Base-by-base conservation (phyloP, 2,329 filamentous ascomycete genomes). In the Fusarium paranaense region DNA sequence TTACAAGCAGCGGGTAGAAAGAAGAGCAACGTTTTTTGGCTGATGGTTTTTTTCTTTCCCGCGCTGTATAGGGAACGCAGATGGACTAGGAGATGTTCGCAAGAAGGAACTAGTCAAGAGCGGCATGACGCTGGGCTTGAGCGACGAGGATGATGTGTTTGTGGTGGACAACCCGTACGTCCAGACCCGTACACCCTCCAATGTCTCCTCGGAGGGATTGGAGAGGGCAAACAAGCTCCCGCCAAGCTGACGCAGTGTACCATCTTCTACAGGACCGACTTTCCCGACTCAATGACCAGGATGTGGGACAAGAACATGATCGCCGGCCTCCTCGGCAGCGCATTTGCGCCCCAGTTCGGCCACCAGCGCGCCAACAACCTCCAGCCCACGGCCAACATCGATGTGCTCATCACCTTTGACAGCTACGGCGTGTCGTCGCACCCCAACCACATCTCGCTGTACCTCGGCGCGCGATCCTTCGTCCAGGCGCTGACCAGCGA, bases 381-480 rank as follows among this genome's bases (percentile, higher is more conserved):
- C 22, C 78, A 81, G 9, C 85, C 87, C 11, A 83, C 83, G 2
- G 85, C 87, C 60, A 87, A 86, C 62, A 94, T 97, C 80, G 95
- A 98, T 83, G 89, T 93, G 32, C 88, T 99, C 76, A 87, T 99
- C 74, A 99, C 97, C 33, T 99, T 99, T 81, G 97, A 99, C 85
- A 81, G 83, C n/a, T 74, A 84, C 58, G 97, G 97, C 68, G 88
- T 99, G 58, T 98, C 95, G 67, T 90, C 90, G 50, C 97, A 99
- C 83, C 95, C 95, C 25, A 99, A 99, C 86, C 97, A 99, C 85
- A 93, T 94, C 72, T 95, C 95, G 7, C 90, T 98, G 10, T 95
- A 95, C 85, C 89, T 94, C 81, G 97, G 96, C 66, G 94, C 95
- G 8, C 89, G 90, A 54, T 83, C 89, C 58, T 98, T 98, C 81